phyloP scores from a whole-genome alignment of 1,284 basidiomycete genomes.

The Exobasidium rhododendri region DNA sequence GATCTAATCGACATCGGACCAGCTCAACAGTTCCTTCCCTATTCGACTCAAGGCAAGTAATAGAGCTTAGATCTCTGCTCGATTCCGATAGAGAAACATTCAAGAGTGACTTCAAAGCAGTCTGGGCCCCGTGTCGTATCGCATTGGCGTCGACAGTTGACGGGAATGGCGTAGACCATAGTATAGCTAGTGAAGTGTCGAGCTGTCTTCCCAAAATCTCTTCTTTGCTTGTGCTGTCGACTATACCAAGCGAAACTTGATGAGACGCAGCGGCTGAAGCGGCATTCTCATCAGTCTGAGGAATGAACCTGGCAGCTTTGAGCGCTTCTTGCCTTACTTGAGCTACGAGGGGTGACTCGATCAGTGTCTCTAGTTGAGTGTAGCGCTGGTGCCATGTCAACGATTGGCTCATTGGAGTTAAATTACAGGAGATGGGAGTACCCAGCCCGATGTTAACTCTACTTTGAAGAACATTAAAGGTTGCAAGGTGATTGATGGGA shows the following conservation, averaged over 20 bases:
- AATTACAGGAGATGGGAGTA: background rate
- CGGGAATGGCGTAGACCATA: background rate
- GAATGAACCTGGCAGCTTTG: background rate
- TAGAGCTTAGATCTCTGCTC: constrained; percentile 3
- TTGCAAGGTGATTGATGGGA: too few species aligned
- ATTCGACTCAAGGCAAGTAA: constrained; percentile 9
- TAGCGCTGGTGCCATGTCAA: constrained; percentile 2
- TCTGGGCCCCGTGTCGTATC: background rate
- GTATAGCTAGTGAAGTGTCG: constrained; percentile 4
- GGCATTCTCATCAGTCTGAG: constrained; percentile 7
- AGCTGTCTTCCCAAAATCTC: constrained; percentile 4
- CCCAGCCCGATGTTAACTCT: too few species aligned
- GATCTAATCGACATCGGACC: constrained; percentile 46
- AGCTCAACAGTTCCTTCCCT: constrained; percentile 26
- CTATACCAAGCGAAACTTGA: background rate
- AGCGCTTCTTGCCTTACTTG: constrained; percentile 2
- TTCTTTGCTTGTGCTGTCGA: background rate
- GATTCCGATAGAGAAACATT: background rate
- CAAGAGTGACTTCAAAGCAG: background rate
- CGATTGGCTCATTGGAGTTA: background rate
- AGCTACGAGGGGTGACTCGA: background rate
- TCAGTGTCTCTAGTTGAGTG: background rate
- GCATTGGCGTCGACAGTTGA: background rate
- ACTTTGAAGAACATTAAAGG: too few species aligned
- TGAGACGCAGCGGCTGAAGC: constrained; percentile 1